Evolutionary conservation across 345 rosid species (phyloP).

Genomic region (Angophora floribunda): DNA sequence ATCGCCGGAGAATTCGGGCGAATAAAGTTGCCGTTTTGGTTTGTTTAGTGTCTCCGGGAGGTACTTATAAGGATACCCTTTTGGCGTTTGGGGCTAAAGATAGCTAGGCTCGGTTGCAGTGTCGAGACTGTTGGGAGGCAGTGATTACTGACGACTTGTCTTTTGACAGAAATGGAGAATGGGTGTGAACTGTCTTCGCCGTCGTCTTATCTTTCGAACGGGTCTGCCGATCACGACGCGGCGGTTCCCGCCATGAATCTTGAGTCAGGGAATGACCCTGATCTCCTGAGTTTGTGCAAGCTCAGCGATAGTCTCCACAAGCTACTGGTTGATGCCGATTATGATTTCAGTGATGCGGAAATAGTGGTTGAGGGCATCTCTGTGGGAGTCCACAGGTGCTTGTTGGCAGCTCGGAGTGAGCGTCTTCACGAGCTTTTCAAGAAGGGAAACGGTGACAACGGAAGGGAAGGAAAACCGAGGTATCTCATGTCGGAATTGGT

Average conservation of each 20-base stretch:
- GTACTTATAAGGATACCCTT: background rate
- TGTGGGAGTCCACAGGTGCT: constrained; percentile 32
- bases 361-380: constrained; percentile 21
- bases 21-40: background rate
- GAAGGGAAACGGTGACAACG: background rate
- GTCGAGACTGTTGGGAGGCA: background rate
- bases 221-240: background rate
- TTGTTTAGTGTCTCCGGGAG: background rate
- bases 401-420: constrained; percentile 32
- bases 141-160: background rate
- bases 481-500: constrained; percentile 14
- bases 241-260: background rate
- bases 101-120: background rate
- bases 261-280: constrained; percentile 9
- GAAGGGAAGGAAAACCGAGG: constrained; percentile 13
- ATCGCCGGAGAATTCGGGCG: background rate
- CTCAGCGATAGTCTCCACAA: constrained; percentile 23
- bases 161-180: constrained; percentile 15
- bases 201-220: constrained; percentile 16
- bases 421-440: constrained; percentile 21
- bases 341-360: constrained; percentile 22
- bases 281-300: constrained; percentile 16
- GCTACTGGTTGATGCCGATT: constrained; percentile 1
- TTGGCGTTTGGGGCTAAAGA: background rate
- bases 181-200: constrained; percentile 22